These are phyloP conservation scores for Neurospora sp. DNA, from an alignment of 495 filamentous ascomycete genomes.

Conservation along the genomic window DNA sequence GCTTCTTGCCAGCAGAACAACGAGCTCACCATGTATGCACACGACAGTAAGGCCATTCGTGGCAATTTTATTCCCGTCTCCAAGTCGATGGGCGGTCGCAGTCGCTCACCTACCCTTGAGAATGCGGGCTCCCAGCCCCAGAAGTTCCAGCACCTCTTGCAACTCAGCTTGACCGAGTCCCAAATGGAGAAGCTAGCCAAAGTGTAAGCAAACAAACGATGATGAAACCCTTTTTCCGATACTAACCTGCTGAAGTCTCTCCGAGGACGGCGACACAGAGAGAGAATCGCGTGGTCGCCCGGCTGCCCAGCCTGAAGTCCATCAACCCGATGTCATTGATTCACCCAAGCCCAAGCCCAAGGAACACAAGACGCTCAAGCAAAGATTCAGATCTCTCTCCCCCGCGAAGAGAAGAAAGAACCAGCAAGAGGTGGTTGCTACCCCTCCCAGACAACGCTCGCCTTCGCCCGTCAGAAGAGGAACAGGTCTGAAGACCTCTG, in stretches of 20 bases:
- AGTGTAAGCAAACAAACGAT: conserved; percentile 7
- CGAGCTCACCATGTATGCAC: background rate
- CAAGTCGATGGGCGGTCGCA: conserved; percentile 3
- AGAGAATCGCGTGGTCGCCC: background rate
- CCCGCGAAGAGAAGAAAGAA: conserved; percentile 5
- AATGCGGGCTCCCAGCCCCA: background rate
- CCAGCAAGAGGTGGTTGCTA: background rate
- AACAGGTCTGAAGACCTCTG: background rate
- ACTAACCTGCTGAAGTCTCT: background rate
- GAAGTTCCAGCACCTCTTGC: background rate
- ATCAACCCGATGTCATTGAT: background rate
- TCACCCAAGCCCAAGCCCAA: background rate
- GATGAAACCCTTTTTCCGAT: background rate
- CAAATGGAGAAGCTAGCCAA: conserved; percentile 16
- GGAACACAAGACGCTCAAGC: conserved; percentile 4
- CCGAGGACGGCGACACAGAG: conserved; percentile 2
- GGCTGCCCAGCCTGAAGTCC: background rate
- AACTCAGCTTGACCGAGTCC: conserved; percentile 19
- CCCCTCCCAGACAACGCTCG: conserved; percentile 9
- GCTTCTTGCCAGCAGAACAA: background rate
- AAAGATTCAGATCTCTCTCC: conserved; percentile 9
- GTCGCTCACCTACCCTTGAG: conserved; percentile 4
- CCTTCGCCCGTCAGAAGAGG: conserved; percentile 15
- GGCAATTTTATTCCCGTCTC: conserved; percentile 19
- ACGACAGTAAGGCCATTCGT: conserved; percentile 9